Evolutionary conservation across 139 green algal species (phyloP).

Genomic region (Micractinium sp.): DNA sequence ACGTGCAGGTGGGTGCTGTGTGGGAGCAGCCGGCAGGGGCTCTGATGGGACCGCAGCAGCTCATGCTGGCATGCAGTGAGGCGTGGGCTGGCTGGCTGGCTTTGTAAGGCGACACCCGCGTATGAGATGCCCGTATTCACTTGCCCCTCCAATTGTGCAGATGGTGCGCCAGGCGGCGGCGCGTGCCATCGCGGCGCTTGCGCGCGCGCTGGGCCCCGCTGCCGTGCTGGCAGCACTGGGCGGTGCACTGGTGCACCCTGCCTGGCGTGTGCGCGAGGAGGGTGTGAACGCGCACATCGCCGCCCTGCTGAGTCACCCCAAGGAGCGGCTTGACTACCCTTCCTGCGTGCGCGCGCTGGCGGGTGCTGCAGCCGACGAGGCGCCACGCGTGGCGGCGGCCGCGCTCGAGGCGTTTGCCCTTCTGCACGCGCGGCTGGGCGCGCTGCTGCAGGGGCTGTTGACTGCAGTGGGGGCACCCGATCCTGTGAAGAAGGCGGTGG

Average conservation of each 20-base stretch:
- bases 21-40: not conserved
- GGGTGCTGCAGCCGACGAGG: slow-evolving; percentile 40
- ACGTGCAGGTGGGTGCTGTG: not conserved
- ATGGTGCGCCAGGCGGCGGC: slow-evolving; percentile 5
- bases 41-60: not conserved
- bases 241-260: slow-evolving; percentile 41
- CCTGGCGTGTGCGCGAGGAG: slow-evolving; percentile 63
- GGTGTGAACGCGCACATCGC: slow-evolving; percentile 58
- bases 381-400: slow-evolving; percentile 50
- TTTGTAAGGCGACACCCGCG: not conserved
- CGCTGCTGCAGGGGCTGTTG: slow-evolving; percentile 50
- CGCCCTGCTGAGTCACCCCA: slow-evolving; percentile 47
- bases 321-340: slow-evolving; percentile 25
- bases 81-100: not conserved
- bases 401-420: slow-evolving; percentile 68
- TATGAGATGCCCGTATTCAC: not conserved
- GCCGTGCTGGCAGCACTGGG: slow-evolving; percentile 54
- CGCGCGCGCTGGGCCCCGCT: slow-evolving; percentile 5
- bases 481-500: slow-evolving; percentile 35
- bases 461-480: slow-evolving; percentile 41
- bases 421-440: slow-evolving; percentile 38
- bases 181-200: not conserved
- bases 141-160: not conserved
- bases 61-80: not conserved
- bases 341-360: slow-evolving; percentile 37